These are phyloP conservation scores for Phytophthora aleatoria DNA, from an alignment of 352 stramenopile species.

Conservation along the genomic window DNA sequence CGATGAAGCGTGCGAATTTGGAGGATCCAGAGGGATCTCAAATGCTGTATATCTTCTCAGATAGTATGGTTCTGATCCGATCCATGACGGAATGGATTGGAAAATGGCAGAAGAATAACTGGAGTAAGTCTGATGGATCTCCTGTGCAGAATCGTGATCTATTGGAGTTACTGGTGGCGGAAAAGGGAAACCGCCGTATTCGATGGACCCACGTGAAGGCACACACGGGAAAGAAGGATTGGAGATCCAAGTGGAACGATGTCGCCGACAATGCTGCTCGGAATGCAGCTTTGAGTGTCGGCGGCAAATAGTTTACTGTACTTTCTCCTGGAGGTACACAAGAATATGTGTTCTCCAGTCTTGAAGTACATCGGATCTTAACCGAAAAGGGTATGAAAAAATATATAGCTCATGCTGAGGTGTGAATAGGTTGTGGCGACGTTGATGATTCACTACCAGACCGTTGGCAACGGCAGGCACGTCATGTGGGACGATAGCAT, in stretches of 20 bases:
- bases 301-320: constrained; percentile 2
- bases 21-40: constrained; percentile 40
- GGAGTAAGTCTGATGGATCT: constrained; percentile 60
- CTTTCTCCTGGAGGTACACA: too few species aligned
- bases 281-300: constrained; percentile 29
- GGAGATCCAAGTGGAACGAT: constrained; percentile 80
- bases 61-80: constrained; percentile 80
- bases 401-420: too few species aligned
- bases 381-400: too few species aligned
- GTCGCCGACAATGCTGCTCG: constrained; percentile 59
- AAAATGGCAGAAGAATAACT: constrained; percentile 65
- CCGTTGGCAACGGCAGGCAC: background rate
- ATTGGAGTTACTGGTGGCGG: constrained; percentile 55
- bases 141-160: constrained; percentile 71
- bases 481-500: background rate
- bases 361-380: too few species aligned
- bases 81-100: constrained; percentile 81
- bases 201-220: constrained; percentile 75
- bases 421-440: too few species aligned
- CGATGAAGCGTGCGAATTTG: constrained; percentile 68
- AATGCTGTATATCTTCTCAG: constrained; percentile 75
- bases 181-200: constrained; percentile 50
- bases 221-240: constrained; percentile 60
- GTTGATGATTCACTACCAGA: background rate
- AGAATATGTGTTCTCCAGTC: too few species aligned